Conservation (phyloP, 1,139 yeast genomes). For the Meyerozyma elateridarum region DNA sequence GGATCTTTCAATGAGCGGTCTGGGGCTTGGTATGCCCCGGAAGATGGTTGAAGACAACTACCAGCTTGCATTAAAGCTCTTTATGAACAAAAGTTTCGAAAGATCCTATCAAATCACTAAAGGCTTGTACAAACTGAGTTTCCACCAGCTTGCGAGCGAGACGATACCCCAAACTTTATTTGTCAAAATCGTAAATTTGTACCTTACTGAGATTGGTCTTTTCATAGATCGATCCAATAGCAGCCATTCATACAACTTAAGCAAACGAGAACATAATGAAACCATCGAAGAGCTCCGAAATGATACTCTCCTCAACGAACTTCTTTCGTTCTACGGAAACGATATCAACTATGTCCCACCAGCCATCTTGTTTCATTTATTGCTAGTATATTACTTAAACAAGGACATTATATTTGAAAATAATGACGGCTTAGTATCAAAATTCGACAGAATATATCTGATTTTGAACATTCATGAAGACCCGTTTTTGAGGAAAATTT, state of each 20-base stretch:
- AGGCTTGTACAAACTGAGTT: constrained; percentile 20
- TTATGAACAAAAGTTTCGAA: constrained; percentile 35
- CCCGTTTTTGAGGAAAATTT: constrained; percentile 20
- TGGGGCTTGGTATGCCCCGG: constrained; percentile 3
- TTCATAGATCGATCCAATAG: constrained; percentile 7
- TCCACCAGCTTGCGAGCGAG: constrained; percentile 22
- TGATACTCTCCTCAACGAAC: constrained; percentile 20
- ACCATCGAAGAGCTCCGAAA: constrained; percentile 17
- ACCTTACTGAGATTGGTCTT: constrained; percentile 34
- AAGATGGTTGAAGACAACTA: constrained; percentile 25
- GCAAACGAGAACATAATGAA: constrained; percentile 12
- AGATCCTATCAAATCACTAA: constrained; percentile 29
- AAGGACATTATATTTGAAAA: constrained; percentile 11
- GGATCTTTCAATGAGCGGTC: constrained; percentile 2
- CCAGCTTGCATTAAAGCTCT: constrained; percentile 35
- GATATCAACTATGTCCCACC: constrained; percentile 23
- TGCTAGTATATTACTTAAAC: constrained; percentile 25
- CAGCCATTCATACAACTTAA: constrained; percentile 13
- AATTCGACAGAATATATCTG: constrained; percentile 12
- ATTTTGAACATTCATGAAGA: constrained; percentile 12
- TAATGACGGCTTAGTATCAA: constrained; percentile 7
- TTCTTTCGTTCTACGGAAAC: constrained; percentile 18
- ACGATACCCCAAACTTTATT: constrained; percentile 26
- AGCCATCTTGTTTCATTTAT: constrained; percentile 32
- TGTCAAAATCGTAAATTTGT: constrained; percentile 31